Base-by-base conservation (phyloP, 2,329 filamentous ascomycete species). In the Camillea tinctor region DNA sequence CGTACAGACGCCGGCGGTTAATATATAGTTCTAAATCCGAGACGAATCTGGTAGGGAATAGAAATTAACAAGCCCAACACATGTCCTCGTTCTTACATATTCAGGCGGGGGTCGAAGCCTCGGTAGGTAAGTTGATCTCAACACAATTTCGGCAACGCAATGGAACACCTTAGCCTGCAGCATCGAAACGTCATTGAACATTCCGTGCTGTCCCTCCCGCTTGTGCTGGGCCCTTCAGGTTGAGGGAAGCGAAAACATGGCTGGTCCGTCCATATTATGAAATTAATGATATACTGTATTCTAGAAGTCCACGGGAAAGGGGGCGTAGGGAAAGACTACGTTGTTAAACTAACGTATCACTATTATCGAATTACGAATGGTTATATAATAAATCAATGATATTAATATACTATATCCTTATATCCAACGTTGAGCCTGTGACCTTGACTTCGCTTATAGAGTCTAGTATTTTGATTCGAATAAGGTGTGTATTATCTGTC, bases 1-100 rank as follows among this genome's bases (percentile, higher is more conserved):
- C 61, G 60, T 62, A 65, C 63, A 55, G 58, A 58, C 61, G 62
- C 66, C 59, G 65, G 66, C 69, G 69, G 69, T 66, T 71, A 71
- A 71, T 71, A 56, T 71, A 63, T 56, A 20, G 50, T 56, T 62
- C 61, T 63, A 58, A 61, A 67, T 61, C 59, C 62, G 61, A 63
- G 65, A 62, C 67, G 68, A 69, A 70, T 70, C 68, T 67, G 58
- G 48, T 60, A 57, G 58, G 60, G 65, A n/a, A 59, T 62, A 56
- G 63, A 69, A 68, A 71, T 71, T 71, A 68, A 66, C 65, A 60
- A 59, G 54, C 57, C 56, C 61, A 54, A 50, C 60, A 64, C 54
- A 23, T 19, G 48, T 61, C 62, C 62, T 65, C 61, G 62, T 66
- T 64, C 56, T 62, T 61, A 60, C 66, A 68, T 66, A 69, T 67